A percentile compares a stretch with the other conserved stretches of the same genome.
phyloP scores from a whole-genome alignment of 2,329 filamentous ascomycete genomes.

The Davidsoniella australis region DNA sequence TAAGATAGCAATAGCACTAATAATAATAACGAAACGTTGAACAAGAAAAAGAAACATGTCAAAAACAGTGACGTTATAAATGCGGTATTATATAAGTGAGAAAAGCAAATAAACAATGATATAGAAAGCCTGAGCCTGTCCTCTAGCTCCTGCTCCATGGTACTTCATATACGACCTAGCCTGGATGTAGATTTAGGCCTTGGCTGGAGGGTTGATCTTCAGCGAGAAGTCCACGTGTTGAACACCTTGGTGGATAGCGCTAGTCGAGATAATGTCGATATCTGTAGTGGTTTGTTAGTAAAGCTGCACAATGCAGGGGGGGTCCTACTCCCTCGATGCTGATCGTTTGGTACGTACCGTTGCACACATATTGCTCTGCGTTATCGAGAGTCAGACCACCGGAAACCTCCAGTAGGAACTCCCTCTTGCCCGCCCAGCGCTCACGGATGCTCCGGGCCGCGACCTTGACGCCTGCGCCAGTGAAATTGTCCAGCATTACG shows the following conservation, averaged over 20 bases:
- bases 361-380: conserved; percentile 61
- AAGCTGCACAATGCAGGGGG: background rate
- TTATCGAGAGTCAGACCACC: conserved; percentile 78
- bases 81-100: background rate
- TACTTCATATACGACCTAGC: background rate
- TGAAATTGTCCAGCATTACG: conserved; percentile 96
- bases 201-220: conserved; percentile 42
- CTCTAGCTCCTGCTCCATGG: no score
- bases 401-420: conserved; percentile 79
- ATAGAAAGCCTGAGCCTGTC: background rate
- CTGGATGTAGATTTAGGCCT: background rate
- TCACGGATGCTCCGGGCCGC: conserved; percentile 63
- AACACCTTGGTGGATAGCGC: conserved; percentile 90
- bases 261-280: conserved; percentile 90
- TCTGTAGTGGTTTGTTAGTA: conserved; percentile 31
- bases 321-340: background rate
- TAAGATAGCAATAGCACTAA: background rate
- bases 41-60: no score
- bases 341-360: conserved; percentile 31
- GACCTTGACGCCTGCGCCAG: conserved; percentile 54
- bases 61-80: background rate
- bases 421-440: conserved; percentile 56
- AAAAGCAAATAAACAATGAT: background rate
- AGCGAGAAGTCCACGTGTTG: conserved; percentile 89
- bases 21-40: background rate